A percentile compares a stretch with the other conserved stretches of the same genome.
Evolutionary conservation across 768 basidiomycete species (phyloP).

Genomic region (Gymnopilus junonius): DNA sequence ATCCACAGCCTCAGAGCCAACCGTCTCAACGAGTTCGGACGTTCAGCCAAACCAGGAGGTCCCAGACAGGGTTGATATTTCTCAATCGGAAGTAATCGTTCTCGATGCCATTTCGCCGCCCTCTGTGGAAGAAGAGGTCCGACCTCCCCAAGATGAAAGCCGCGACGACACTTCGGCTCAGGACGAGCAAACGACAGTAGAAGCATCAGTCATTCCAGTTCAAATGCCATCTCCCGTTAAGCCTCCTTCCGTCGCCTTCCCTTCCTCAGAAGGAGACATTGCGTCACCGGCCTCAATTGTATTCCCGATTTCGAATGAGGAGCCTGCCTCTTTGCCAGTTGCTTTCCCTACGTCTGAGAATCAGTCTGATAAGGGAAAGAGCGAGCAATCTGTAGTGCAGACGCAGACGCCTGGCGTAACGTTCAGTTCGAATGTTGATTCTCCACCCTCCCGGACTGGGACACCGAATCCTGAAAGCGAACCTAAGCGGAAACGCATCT

Average conservation of each 20-base stretch:
- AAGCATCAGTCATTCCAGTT: not conserved
- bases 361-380: constrained; percentile 1
- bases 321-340: constrained; percentile 19
- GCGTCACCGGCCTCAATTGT: constrained; percentile 10
- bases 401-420: constrained; percentile 52
- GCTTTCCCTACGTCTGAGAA: constrained; percentile 32
- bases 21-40: not conserved
- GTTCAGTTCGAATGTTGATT: constrained; percentile 61
- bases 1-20: not conserved
- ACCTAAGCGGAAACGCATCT: constrained; percentile 79
- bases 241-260: constrained; percentile 29
- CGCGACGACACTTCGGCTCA: constrained; percentile 1
- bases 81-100: not conserved
- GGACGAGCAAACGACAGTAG: not conserved
- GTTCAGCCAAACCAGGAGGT: not conserved
- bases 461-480: constrained; percentile 78
- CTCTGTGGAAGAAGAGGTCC: not conserved
- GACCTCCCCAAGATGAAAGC: not conserved
- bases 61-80: not conserved
- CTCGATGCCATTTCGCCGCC: not conserved
- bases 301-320: constrained; percentile 11
- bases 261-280: constrained; percentile 14
- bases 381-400: not conserved
- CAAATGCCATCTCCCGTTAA: constrained; percentile 12
- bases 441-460: constrained; percentile 70